These are phyloP conservation scores for Wickerhamomyces silvicola DNA, from an alignment of 805 yeast genomes.

Conservation along the genomic window DNA sequence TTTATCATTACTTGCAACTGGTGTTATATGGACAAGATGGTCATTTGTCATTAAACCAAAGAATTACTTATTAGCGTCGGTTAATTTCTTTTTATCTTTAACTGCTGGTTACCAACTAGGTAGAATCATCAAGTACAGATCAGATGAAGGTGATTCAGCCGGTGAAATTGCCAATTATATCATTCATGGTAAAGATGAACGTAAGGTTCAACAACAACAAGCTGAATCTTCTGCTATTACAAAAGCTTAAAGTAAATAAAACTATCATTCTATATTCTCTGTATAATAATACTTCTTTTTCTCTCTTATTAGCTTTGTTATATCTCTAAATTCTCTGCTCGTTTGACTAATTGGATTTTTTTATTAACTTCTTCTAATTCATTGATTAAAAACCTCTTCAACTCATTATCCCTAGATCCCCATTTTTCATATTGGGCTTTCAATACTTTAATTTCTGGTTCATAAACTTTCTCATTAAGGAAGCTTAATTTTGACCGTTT, in stretches of 20 bases:
- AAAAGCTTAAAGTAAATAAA: too few species aligned
- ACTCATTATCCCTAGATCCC: conserved; percentile 15
- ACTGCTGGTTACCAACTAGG: conserved; percentile 83
- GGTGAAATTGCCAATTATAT: conserved; percentile 54
- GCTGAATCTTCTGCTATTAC: too few species aligned
- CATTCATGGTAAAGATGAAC: conserved; percentile 34
- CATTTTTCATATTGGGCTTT: conserved; percentile 15
- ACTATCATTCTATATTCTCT: too few species aligned
- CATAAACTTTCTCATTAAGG: conserved; percentile 12
- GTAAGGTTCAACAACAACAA: background rate
- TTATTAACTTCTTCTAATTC: conserved; percentile 17
- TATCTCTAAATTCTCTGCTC: background rate
- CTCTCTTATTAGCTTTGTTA: too few species aligned
- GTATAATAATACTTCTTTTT: too few species aligned
- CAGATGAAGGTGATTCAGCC: conserved; percentile 53
- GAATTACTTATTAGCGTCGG: conserved; percentile 82
- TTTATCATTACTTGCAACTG: conserved; percentile 75
- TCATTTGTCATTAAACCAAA: conserved; percentile 88
- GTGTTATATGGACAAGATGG: conserved; percentile 98
- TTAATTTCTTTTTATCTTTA: conserved; percentile 85
- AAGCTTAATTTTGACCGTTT: conserved; percentile 13
- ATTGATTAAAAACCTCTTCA: conserved; percentile 16
- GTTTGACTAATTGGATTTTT: conserved; percentile 10
- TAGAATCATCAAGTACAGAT: conserved; percentile 67
- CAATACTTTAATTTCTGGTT: conserved; percentile 13